phyloP scores from a whole-genome alignment of 129 eudicot species.

The Chrysanthemum seticuspe region DNA sequence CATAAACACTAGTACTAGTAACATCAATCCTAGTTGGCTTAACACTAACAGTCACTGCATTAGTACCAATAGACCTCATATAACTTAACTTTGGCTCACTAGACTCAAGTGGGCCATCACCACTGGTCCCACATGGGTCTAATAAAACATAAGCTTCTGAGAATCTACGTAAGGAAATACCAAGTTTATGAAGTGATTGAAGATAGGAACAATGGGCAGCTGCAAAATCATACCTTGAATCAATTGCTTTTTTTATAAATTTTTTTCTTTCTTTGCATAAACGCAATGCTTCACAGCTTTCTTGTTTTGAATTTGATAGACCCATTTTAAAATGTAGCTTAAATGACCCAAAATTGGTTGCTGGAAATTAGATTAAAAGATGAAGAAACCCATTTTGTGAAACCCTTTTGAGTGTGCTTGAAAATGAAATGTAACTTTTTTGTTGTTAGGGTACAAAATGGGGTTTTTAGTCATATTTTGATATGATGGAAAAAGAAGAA shows the following conservation, averaged over 20 bases:
- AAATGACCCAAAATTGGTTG: background rate
- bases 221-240: slow-evolving; percentile 81
- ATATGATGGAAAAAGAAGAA: slow-evolving; percentile 24
- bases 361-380: background rate
- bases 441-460: slow-evolving; percentile 9
- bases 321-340: slow-evolving; percentile 54
- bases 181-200: slow-evolving; percentile 64
- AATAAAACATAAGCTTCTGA: slow-evolving; percentile 77
- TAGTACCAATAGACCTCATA: slow-evolving; percentile 68
- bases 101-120: slow-evolving; percentile 42
- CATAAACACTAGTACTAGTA: slow-evolving; percentile 49
- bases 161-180: slow-evolving; percentile 68
- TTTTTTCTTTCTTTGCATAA: slow-evolving; percentile 81
- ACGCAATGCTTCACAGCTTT: slow-evolving; percentile 69
- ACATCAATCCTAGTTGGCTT: slow-evolving; percentile 36
- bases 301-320: slow-evolving; percentile 61
- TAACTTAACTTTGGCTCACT: slow-evolving; percentile 60
- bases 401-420: slow-evolving; percentile 17
- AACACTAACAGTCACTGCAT: slow-evolving; percentile 71
- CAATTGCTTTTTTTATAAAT: slow-evolving; percentile 75
- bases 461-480: slow-evolving; percentile 22
- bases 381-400: slow-evolving; percentile 19
- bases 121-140: slow-evolving; percentile 51
- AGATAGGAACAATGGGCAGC: slow-evolving; percentile 89
- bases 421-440: background rate